Evolutionary conservation across 495 filamentous ascomycete species (phyloP).

Genomic region (Jackrogersella multiformis): DNA sequence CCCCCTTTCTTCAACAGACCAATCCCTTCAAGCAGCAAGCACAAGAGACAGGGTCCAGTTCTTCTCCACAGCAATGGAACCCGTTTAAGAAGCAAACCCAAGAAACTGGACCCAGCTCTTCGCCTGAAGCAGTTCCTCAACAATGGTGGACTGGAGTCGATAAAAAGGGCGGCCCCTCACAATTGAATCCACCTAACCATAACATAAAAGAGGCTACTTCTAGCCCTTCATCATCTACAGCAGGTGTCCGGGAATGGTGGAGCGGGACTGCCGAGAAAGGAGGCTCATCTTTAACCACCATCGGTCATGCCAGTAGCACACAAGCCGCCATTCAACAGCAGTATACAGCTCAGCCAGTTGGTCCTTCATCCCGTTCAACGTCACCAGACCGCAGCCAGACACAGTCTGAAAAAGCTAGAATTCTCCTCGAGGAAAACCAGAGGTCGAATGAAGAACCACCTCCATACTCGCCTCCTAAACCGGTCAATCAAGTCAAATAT

Average conservation of each 20-base stretch:
- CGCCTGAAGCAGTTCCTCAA: conserved; percentile 10
- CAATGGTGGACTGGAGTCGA: conserved; percentile 51
- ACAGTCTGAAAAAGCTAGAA: conserved; percentile 51
- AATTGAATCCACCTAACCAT: conserved; percentile 1
- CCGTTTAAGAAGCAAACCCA: conserved; percentile 28
- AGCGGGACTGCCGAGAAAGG: conserved; percentile 45
- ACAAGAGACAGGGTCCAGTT: conserved; percentile 34
- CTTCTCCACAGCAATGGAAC: conserved; percentile 29
- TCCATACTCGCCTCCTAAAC: conserved; percentile 54
- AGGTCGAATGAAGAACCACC: conserved; percentile 48
- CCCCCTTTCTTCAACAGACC: conserved; percentile 66
- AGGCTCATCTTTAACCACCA: conserved; percentile 27
- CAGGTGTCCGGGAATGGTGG: conserved; percentile 49
- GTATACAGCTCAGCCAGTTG: conserved; percentile 8
- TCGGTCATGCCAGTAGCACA: conserved; percentile 27
- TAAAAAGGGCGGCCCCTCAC: conserved; percentile 44
- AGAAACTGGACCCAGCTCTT: neutral
- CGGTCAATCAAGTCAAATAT: conserved; percentile 47
- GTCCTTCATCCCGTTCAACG: conserved; percentile 20
- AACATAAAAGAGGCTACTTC: neutral
- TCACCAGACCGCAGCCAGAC: conserved; percentile 32
- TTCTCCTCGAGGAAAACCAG: conserved; percentile 47
- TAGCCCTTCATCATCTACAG: neutral
- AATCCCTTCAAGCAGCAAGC: conserved; percentile 50
- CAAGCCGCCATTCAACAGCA: conserved; percentile 27